Percentiles rank a stretch among this genome's conserved stretches.
These are phyloP conservation scores for Leersia perrieri DNA, from an alignment of 176 grass and related monocot genomes.

Conservation along the genomic window DNA sequence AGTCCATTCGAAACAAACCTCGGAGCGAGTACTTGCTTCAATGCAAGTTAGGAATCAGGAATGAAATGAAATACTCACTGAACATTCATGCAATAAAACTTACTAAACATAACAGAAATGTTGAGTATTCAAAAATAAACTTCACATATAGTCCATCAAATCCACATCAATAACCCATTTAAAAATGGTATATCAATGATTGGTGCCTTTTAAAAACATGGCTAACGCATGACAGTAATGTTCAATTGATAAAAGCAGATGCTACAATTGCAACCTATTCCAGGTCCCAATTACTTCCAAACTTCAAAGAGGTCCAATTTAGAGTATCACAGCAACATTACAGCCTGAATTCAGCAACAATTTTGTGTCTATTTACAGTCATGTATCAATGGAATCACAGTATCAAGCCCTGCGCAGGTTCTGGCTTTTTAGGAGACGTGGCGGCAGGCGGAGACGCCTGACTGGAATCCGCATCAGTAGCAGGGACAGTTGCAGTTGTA, in stretches of 20 bases:
- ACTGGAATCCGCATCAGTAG: constrained; percentile 36
- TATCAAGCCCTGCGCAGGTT: constrained; percentile 54
- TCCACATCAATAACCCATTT: background rate
- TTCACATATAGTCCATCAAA: background rate
- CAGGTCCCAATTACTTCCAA: constrained; percentile 23
- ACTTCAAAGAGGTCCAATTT: constrained; percentile 26
- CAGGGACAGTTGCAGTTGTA: constrained; percentile 7
- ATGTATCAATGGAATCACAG: constrained; percentile 46
- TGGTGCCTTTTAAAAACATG: background rate
- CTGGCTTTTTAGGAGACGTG: constrained; percentile 49
- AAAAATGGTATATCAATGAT: background rate
- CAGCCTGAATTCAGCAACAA: constrained; percentile 16
- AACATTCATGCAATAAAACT: no score
- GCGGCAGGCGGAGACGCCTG: constrained; percentile 24
- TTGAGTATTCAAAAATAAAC: background rate
- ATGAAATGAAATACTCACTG: no score
- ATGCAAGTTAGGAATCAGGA: no score
- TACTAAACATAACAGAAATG: background rate
- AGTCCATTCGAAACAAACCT: background rate
- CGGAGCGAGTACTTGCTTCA: background rate
- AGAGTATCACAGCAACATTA: constrained; percentile 22
- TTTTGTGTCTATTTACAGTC: constrained; percentile 57
- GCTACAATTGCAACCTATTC: constrained; percentile 26
- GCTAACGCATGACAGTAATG: background rate
- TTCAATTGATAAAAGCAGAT: background rate